Conservation (phyloP, 1,284 basidiomycete genomes). For the Ceratobasidium sp. region DNA sequence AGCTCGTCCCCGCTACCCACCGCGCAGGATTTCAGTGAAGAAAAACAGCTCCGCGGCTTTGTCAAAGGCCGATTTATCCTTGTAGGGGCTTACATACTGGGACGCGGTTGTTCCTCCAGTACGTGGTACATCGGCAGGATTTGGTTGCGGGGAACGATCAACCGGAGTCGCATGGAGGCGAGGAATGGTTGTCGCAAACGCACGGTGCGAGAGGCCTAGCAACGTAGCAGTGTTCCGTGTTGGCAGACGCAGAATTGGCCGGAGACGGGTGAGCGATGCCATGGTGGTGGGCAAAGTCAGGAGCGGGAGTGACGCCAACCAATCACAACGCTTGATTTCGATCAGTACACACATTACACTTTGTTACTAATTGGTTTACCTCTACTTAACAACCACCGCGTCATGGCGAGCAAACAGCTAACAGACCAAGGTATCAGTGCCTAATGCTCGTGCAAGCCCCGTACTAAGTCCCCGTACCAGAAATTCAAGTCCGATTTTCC, state of each 20-base stretch:
- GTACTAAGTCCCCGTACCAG: slow-evolving; percentile 57
- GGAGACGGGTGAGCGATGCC: slow-evolving; percentile 25
- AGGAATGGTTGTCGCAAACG: slow-evolving; percentile 37
- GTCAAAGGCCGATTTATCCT: slow-evolving; percentile 83
- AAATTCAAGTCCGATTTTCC: slow-evolving; percentile 77
- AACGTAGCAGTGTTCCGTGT: slow-evolving; percentile 17
- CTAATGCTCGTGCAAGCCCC: not conserved
- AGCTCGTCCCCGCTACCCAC: slow-evolving; percentile 57
- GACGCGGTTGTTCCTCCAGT: slow-evolving; percentile 5
- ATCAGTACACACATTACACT: slow-evolving; percentile 8
- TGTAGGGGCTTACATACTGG: slow-evolving; percentile 66
- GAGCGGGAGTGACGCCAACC: slow-evolving; percentile 38
- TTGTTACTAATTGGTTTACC: slow-evolving; percentile 13
- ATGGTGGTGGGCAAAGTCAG: slow-evolving; percentile 34
- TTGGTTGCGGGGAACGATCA: slow-evolving; percentile 34
- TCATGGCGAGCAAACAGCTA: slow-evolving; percentile 49
- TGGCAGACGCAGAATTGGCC: slow-evolving; percentile 2
- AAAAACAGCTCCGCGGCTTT: slow-evolving; percentile 98
- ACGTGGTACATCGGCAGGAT: slow-evolving; percentile 8
- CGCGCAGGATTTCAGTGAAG: slow-evolving; percentile 97
- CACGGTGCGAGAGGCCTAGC: slow-evolving; percentile 37
- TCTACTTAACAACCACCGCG: not conserved
- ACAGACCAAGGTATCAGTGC: slow-evolving; percentile 70
- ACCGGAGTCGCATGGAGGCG: slow-evolving; percentile 40
- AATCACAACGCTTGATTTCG: slow-evolving; percentile 42